phyloP scores from a whole-genome alignment of 2,329 filamentous ascomycete genomes.

The Diplodia intermedia region DNA sequence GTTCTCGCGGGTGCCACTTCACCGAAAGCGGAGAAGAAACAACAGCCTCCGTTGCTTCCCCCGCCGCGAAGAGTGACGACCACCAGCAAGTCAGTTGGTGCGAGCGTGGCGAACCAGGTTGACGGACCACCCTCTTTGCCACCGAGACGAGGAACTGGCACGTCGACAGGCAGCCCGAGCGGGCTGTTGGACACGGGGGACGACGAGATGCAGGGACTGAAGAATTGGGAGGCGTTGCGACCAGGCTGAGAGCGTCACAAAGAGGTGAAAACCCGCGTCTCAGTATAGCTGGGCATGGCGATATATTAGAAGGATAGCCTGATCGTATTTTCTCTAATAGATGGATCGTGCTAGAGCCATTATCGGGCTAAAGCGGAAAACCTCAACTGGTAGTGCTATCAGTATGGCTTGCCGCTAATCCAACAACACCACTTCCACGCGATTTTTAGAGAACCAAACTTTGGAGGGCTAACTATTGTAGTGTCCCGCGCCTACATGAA shows the following conservation, averaged over 20 bases:
- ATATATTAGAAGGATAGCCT: neutral
- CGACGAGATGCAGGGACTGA: conserved; percentile 45
- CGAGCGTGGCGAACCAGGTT: neutral
- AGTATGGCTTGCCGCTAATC: neutral
- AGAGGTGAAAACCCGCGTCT: neutral
- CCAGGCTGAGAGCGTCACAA: conserved; percentile 35
- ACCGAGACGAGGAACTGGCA: conserved; percentile 33
- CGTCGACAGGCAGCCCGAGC: neutral
- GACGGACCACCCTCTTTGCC: conserved; percentile 23
- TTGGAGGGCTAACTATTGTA: neutral
- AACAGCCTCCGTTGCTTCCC: conserved; percentile 19
- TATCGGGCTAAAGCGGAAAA: neutral
- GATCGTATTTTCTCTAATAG: neutral
- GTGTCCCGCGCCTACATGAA: neutral
- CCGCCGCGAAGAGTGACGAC: conserved; percentile 14
- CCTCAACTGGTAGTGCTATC: neutral
- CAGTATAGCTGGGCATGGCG: neutral
- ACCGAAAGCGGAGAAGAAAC: conserved; percentile 19
- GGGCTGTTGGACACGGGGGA: conserved; percentile 44
- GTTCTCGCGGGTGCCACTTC: conserved; percentile 12
- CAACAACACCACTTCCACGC: neutral
- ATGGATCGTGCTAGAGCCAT: neutral
- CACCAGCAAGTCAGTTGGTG: neutral
- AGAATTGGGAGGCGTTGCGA: conserved; percentile 50
- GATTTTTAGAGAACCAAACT: neutral